A percentile compares a stretch with the other conserved stretches of the same genome.
These are phyloP conservation scores for Populus tomentosa DNA, from an alignment of 441 rosid species.

Conservation along the genomic window DNA sequence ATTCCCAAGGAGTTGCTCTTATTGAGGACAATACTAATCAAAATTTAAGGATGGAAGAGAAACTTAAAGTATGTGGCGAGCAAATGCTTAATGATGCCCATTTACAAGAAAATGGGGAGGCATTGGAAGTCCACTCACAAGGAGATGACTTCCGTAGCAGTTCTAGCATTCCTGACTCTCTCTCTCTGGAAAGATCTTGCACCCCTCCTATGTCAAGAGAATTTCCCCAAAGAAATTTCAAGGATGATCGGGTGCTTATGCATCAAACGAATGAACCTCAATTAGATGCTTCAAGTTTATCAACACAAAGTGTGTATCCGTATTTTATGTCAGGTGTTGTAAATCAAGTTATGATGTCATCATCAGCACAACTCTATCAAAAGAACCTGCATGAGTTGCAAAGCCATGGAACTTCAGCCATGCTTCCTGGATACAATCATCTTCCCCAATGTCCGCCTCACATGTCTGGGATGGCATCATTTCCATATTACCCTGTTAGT, in stretches of 20 bases:
- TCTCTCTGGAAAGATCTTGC: conserved; percentile 53
- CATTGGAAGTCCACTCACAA: conserved; percentile 52
- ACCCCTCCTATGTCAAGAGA: conserved; percentile 57
- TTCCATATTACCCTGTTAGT: conserved; percentile 63
- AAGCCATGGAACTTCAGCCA: conserved; percentile 37
- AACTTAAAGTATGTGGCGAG: conserved; percentile 33
- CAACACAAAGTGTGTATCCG: conserved; percentile 50
- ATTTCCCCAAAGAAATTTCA: conserved; percentile 40
- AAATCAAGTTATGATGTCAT: conserved; percentile 69
- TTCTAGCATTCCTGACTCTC: conserved; percentile 43
- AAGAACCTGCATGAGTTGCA: conserved; percentile 49
- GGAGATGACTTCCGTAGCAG: conserved; percentile 64
- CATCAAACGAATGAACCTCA: conserved; percentile 43
- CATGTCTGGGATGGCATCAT: conserved; percentile 55
- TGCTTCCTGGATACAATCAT: conserved; percentile 66
- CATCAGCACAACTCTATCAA: conserved; percentile 54
- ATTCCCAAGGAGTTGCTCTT: conserved; percentile 29
- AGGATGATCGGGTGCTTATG: conserved; percentile 40
- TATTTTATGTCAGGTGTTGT: conserved; percentile 69
- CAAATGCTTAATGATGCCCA: conserved; percentile 35
- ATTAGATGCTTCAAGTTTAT: conserved; percentile 41
- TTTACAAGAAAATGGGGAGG: conserved; percentile 49
- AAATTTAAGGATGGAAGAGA: conserved; percentile 37
- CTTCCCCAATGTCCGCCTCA: conserved; percentile 57
- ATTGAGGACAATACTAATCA: conserved; percentile 36